Base-by-base conservation (phyloP, 768 basidiomycete genomes). In the Tricholoma sp. region DNA sequence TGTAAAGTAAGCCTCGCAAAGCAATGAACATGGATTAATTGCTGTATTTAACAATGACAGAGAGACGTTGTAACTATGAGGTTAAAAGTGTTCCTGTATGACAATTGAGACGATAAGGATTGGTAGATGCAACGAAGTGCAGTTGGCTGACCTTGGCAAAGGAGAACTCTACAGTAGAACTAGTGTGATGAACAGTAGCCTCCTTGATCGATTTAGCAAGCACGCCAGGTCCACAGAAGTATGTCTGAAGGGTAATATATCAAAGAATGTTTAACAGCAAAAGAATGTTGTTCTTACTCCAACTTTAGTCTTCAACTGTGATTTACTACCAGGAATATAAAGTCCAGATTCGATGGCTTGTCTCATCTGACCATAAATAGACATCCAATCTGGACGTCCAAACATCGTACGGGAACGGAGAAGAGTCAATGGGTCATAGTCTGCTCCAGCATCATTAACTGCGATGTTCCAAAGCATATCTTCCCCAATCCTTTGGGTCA, bases 391-490 rank as follows among this genome's bases (percentile, higher is more conserved):
- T 18, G 95, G 94, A 34, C 94, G 86, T 14, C 94, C 94, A 66
- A 90, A 97, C 79, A 89, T 88, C 19, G 94, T 97, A 39, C 89
- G 87, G 18, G 91, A 84, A 58, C 89, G 85, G 57, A 97, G 85
- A 32, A 93, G 82, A 2, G 94, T 96, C 57, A 98, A 75, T 29
- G 94, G 91, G 67, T 95, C 93, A 67, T 90, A 91, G 52, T 90
- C 86, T 5, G 89, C 85, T 56, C 88, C 89, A 19, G 84, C 86
- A 63, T 92, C 88, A 64, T 95, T 94, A 60, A 96, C 82, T 16
- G 89, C 86, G 58, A 95, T 90, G 69, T 94, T 94, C 88, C 90
- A 92, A 43, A 94, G 76, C 88, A 91, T 91, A 71, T 92, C 86
- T 66, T 92, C 85, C 58, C 76, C 76, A 62, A 95, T 82, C 77